These are phyloP conservation scores for Solanum hybrid DNA, from an alignment of 305 asterid genomes.

Conservation along the genomic window DNA sequence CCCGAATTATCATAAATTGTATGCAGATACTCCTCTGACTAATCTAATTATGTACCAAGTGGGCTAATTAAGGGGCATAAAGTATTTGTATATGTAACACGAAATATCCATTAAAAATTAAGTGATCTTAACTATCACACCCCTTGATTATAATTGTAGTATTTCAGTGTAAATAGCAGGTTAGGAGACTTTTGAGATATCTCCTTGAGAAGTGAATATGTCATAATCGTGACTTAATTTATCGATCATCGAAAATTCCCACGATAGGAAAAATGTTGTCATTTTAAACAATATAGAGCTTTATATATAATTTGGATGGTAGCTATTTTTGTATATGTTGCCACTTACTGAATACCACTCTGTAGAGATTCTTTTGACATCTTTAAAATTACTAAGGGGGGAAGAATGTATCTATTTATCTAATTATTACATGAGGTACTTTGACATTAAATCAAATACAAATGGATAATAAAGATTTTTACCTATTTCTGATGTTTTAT, in stretches of 20 bases:
- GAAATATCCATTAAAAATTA: not conserved
- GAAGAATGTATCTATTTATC: not conserved
- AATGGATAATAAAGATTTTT: not conserved
- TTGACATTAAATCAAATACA: not conserved
- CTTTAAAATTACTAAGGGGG: not conserved
- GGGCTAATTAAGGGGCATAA: not conserved
- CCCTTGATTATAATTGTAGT: not conserved
- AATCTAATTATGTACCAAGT: not conserved
- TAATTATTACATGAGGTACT: not conserved
- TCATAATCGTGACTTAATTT: not conserved
- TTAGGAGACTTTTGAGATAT: not conserved
- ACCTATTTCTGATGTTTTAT: not conserved
- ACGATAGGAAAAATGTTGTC: not conserved
- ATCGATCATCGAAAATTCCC: not conserved
- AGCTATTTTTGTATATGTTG: not conserved
- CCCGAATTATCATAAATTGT: no score
- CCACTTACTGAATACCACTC: not conserved
- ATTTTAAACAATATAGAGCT: not conserved
- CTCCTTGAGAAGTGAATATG: not conserved
- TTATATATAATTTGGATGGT: not conserved
- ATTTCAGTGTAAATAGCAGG: not conserved
- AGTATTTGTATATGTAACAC: not conserved
- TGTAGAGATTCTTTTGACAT: not conserved
- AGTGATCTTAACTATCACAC: not conserved
- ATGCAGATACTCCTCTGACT: not conserved